Base-by-base conservation (phyloP, 1,284 basidiomycete species). In the Sporisorium iseilematis-ciliati region DNA sequence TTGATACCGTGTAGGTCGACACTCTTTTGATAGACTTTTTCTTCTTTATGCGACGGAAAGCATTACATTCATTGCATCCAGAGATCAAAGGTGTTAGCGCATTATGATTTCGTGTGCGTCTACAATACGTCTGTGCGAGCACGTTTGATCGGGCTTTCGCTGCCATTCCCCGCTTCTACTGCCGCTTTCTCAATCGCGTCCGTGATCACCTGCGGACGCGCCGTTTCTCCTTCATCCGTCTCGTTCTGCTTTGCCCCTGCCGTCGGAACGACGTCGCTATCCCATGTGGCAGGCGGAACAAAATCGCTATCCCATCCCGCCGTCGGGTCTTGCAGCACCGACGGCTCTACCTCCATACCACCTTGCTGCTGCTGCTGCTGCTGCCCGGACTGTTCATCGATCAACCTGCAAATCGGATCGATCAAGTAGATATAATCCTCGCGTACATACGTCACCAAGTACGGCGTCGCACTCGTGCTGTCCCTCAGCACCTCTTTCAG, bases 391-490 rank as follows among this genome's bases (percentile, higher is more conserved):
- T 55, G 14, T 26, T 33, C 46, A 25, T 71, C 67, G 21, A 75
- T 57, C 25, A 31, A 8, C 8, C 73, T 54, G 38, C 73, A 68
- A 16, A 77, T 72, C 7, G 75, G 70, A 29, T 77, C 72, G 20
- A 81, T 65, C 49, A 81, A 38, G 0, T 40, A 29, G n/a, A 61
- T 45, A 16, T 59, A 48, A 20, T 78, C 70, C 46, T 74, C 49
- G 26, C 83, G 73, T 18, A 84, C 82, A 46, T 80, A 84, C 20
- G 77, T 78, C n/a, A 84, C 77, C 51, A 84, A 62, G 51, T 84
- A 84, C 16, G 83, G 81, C 48, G 82, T 84, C 0, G 83, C 83
- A 7, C 83, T 80, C 14, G 76, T 75, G n/a, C 78, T 61, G 45
- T 84, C 82, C 26, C 68, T 57, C 49, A 80, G 48, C 31, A 82